Evolutionary conservation across 1,284 basidiomycete genomes (phyloP).

Genomic region (Megacollybia platyphylla): DNA sequence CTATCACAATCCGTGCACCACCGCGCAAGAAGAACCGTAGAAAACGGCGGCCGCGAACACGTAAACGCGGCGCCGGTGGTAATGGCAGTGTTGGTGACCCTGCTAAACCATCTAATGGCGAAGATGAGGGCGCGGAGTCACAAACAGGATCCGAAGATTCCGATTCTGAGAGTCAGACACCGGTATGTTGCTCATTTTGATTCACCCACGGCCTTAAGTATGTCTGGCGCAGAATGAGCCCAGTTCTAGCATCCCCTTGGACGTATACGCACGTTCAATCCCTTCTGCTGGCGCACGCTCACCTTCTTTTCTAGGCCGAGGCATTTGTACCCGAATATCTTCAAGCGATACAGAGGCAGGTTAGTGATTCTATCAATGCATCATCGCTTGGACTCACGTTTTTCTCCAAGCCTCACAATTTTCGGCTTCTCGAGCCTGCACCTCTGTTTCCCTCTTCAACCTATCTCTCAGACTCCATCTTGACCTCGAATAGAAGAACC

Average conservation of each 20-base stretch:
- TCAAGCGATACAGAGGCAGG: conserved; percentile 29
- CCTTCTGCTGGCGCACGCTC: conserved; percentile 3
- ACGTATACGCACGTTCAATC: conserved; percentile 22
- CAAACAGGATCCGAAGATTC: conserved; percentile 1
- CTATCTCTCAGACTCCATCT: conserved; percentile 10
- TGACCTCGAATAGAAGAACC: conserved; percentile 4
- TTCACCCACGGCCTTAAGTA: background rate
- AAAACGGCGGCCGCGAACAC: background rate
- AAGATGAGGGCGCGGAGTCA: background rate
- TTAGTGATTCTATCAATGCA: too few species aligned
- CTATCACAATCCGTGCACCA: conserved; percentile 5
- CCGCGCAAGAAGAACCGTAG: conserved; percentile 1
- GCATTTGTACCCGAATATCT: conserved; percentile 30
- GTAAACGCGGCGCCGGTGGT: background rate
- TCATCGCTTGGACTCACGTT: too few species aligned
- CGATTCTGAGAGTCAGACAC: conserved; percentile 4
- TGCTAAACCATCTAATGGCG: background rate
- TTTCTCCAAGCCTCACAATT: conserved; percentile 14
- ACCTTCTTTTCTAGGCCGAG: conserved; percentile 19
- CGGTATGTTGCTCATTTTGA: background rate
- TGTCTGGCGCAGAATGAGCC: conserved; percentile 7
- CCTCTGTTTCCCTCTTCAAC: conserved; percentile 23
- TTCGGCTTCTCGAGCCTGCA: conserved; percentile 24
- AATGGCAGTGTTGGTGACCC: background rate
- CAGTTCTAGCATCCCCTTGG: conserved; percentile 3